Conservation (phyloP, 768 basidiomycete genomes). For the Auriscalpium vulgare region DNA sequence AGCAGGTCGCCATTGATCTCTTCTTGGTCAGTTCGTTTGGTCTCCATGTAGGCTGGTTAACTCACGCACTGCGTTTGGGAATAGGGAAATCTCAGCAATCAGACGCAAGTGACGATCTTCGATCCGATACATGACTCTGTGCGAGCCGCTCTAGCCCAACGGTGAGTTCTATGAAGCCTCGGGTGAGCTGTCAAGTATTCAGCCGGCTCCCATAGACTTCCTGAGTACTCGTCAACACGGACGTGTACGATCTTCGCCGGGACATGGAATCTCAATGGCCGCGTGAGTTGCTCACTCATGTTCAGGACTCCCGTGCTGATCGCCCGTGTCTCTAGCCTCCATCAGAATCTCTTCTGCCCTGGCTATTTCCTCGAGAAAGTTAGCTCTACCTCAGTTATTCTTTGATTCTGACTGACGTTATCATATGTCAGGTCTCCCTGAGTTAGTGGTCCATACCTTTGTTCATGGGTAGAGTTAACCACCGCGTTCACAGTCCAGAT, state of each 20-base stretch:
- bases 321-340: conserved; percentile 43
- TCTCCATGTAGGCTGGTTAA: neutral
- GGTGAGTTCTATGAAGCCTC: conserved; percentile 34
- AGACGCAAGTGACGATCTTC: conserved; percentile 83
- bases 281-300: conserved; percentile 37
- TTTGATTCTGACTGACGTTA: neutral
- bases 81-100: conserved; percentile 88
- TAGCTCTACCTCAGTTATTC: conserved; percentile 21
- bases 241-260: conserved; percentile 75
- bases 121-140: conserved; percentile 92
- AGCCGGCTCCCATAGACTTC: conserved; percentile 35
- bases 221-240: conserved; percentile 79
- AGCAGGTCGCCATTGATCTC: conserved; percentile 93
- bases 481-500: conserved; percentile 52
- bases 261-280: conserved; percentile 95
- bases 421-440: conserved; percentile 27
- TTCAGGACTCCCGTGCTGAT: neutral
- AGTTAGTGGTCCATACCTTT: conserved; percentile 32
- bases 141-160: conserved; percentile 55
- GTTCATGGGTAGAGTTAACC: neutral
- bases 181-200: neutral
- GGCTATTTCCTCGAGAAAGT: conserved; percentile 86
- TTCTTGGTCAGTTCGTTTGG: conserved; percentile 59
- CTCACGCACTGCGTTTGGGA: neutral
- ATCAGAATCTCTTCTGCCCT: conserved; percentile 79